phyloP scores from a whole-genome alignment of 208 protist species.

The Leishmania major region DNA sequence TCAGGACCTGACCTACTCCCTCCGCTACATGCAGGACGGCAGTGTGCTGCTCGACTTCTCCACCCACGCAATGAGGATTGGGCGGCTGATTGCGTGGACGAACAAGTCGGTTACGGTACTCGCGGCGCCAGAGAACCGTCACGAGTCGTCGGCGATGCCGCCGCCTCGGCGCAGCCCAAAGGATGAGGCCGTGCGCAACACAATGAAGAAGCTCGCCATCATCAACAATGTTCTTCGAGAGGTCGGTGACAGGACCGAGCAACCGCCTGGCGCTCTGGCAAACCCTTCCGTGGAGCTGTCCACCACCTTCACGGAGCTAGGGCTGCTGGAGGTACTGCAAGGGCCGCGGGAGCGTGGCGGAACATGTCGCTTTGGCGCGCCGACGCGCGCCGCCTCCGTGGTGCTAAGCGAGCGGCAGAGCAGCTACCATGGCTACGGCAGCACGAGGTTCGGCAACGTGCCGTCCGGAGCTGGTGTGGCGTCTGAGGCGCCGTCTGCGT shows the following conservation, averaged over 20 bases:
- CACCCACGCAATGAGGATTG: constrained; percentile 43
- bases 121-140: constrained; percentile 44
- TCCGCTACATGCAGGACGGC: constrained; percentile 61
- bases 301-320: constrained; percentile 68
- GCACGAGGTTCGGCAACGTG: background rate
- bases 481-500: background rate
- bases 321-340: constrained; percentile 43
- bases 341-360: background rate
- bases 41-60: constrained; percentile 78
- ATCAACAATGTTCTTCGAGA: constrained; percentile 64
- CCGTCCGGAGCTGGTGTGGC: background rate
- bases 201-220: constrained; percentile 51
- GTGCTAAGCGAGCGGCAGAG: background rate
- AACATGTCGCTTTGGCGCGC: background rate
- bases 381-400: background rate
- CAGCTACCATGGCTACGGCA: background rate
- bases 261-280: constrained; percentile 20
- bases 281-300: constrained; percentile 44
- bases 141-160: constrained; percentile 44
- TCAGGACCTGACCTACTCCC: constrained; percentile 73
- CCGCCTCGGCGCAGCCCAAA: constrained; percentile 56
- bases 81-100: constrained; percentile 66
- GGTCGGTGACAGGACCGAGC: constrained; percentile 15
- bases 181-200: constrained; percentile 42
- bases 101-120: constrained; percentile 58